Conservation (phyloP, 257 asterid species). For the Solanum gandarillasii region DNA sequence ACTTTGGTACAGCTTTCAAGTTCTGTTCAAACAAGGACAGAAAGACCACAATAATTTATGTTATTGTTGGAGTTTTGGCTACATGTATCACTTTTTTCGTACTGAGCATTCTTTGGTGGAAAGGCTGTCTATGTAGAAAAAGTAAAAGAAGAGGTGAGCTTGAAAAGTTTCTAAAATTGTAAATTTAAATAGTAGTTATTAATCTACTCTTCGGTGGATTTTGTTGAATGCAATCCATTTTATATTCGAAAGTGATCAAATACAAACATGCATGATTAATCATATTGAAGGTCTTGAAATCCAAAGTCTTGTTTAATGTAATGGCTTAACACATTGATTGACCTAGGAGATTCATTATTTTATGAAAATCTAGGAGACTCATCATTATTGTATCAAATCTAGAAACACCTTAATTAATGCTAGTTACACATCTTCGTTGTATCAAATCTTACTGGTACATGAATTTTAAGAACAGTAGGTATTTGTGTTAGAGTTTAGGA, state of each 20-base stretch:
- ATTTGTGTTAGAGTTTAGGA: neutral
- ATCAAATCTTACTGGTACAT: neutral
- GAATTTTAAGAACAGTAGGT: neutral
- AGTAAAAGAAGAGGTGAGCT: conserved; percentile 36
- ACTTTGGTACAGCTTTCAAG: conserved; percentile 40
- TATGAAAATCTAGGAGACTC: neutral
- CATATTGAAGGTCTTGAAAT: neutral
- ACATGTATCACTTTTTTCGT: conserved; percentile 20
- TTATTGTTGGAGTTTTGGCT: conserved; percentile 39
- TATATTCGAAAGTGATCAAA: neutral
- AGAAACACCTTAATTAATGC: neutral
- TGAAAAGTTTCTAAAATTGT: neutral
- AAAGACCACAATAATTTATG: conserved; percentile 31
- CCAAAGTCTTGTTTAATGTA: neutral
- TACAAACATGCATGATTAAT: neutral
- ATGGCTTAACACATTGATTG: neutral
- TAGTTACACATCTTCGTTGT: neutral
- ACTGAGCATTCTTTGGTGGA: conserved; percentile 63
- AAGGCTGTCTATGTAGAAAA: conserved; percentile 34
- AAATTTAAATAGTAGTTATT: neutral
- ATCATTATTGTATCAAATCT: neutral
- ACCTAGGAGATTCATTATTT: neutral
- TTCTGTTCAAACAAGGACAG: conserved; percentile 48
- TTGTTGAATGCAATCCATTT: neutral
- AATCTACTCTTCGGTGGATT: neutral